Evolutionary conservation across 352 stramenopile genomes (phyloP), one percentile per base, ranked within the genome.

Genomic region (Phytophthora tubulina): DNA sequence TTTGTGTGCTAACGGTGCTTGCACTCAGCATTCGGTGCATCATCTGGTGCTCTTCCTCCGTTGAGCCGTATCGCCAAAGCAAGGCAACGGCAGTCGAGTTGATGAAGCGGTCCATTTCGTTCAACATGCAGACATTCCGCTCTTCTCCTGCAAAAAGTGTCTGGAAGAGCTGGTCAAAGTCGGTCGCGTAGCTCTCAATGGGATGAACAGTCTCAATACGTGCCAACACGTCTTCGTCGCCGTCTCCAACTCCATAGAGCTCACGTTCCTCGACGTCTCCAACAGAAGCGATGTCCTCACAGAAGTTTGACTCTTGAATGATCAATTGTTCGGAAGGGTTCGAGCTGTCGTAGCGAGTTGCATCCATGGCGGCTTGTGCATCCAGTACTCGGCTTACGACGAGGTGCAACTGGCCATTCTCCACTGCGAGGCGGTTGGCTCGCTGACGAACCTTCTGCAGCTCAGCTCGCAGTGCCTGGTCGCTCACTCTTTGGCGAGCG

Each of bases 21-120:
- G 70, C 45, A 48, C 61, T 82, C 36, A 92, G 72, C 80, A 91
- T 89, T 59, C 82, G 77, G 46, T 89, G 75, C 56, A 92, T 80
- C 51, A 87, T 74, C 46, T 76, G 75, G 51, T 80, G 84, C 30
- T 81, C 59, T 38, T 84, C 73, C 38, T 85, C 77, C 11, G 72
- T 79, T 7, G 86, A 85, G 2, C 85, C 84, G 55, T 91, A 87
- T 39, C 85, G 79, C 86, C 86, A 93, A 15, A 93, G 80, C 42
- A 92, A 72, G 14, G 80, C 77, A 3, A 92, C 82, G 0, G 87
- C 80, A 42, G 72, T 85, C 21, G 84, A 91, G 63, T 92, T 88
- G 65, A 92, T 88, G 65, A 89, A 92, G 21, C 84, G 76, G 33
- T 93, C 86, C 60, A 92, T 74, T 38, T 84, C 71, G 59, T 90